A percentile compares a stretch with the other conserved stretches of the same genome.
Conservation (phyloP, 345 rosid genomes). For the Populus alba region DNA sequence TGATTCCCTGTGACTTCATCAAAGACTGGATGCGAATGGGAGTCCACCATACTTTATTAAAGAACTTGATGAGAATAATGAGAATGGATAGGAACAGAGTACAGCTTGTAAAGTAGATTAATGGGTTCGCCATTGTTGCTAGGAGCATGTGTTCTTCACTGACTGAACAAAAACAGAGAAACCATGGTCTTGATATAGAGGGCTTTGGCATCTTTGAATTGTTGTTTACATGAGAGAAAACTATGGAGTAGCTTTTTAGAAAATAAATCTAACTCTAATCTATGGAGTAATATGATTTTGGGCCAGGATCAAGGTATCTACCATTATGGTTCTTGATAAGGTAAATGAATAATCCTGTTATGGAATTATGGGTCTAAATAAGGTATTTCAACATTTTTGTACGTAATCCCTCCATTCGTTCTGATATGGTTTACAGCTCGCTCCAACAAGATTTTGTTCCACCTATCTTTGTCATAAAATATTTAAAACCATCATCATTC, state of each 20-base stretch:
- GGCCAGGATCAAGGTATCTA: too few relatives aligned
- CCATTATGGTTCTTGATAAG: too few relatives aligned
- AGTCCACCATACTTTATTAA: conserved; percentile 7
- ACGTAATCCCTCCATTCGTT: too few relatives aligned
- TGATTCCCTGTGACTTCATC: conserved; percentile 13
- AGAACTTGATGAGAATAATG: conserved; percentile 1
- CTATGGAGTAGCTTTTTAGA: background rate
- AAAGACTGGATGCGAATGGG: background rate
- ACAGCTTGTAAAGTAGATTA: background rate
- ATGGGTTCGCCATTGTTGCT: background rate
- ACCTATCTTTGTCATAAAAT: too few relatives aligned
- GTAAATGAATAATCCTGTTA: too few relatives aligned
- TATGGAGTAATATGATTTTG: too few relatives aligned
- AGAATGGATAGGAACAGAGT: background rate
- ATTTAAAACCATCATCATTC: too few relatives aligned
- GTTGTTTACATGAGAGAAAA: background rate
- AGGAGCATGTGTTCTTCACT: background rate
- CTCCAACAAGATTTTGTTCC: too few relatives aligned
- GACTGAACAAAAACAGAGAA: background rate
- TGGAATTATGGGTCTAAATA: too few relatives aligned
- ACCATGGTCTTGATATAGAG: background rate
- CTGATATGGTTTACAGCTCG: too few relatives aligned
- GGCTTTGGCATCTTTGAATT: background rate
- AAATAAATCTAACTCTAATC: too few relatives aligned
- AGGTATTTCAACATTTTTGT: too few relatives aligned